Base-by-base conservation (phyloP, 257 asterid genomes). In the Apocynum venetum region DNA sequence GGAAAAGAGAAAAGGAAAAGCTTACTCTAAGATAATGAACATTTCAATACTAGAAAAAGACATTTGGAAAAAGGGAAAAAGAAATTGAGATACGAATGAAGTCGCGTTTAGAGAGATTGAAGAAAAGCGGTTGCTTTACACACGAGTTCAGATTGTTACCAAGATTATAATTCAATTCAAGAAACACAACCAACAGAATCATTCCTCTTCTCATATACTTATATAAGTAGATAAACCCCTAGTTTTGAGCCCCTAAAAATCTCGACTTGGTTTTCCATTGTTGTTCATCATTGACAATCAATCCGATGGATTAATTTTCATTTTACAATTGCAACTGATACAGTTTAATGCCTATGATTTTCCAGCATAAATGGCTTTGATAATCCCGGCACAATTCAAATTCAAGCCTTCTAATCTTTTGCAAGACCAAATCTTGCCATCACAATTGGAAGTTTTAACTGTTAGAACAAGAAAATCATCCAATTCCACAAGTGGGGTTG, bases 351-450 rank as follows among this genome's bases (percentile, higher is more conserved):
- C n/a, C 12, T 4, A 4, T 14, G n/a, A 31, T 43, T 68, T 19
- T 43, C 5, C 53, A 19, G 35, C 68, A 61, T 7, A 74, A 51
- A 90, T 89, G 97, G 84, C 85, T 53, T 73, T 82, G 43, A 76
- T 79, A 77, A 72, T 87, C 82, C 83, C 90, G 48, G 67, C 85
- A 69, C 84, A 83, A 63, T 65, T 88, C 80, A 89, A 84, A 73
- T 84, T 88, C 81, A 85, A 84, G 80, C 90, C 88, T 72, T 87
- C 87, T 63, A 80, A 63, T 73, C 73, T 77, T 65, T 17, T 76
- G 38, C 76, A 69, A 38, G 76, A 80, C 55, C 61, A 74, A 83
- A 75, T 71, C 53, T 75, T 69, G 74, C 77, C 65, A 52, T 69
- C 81, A 77, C 85, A 71, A 38, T 59, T 43, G 31, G 78, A 78